A percentile compares a stretch with the other conserved stretches of the same genome.
Conservation (phyloP, 345 rosid genomes). For the Viola odorata region DNA sequence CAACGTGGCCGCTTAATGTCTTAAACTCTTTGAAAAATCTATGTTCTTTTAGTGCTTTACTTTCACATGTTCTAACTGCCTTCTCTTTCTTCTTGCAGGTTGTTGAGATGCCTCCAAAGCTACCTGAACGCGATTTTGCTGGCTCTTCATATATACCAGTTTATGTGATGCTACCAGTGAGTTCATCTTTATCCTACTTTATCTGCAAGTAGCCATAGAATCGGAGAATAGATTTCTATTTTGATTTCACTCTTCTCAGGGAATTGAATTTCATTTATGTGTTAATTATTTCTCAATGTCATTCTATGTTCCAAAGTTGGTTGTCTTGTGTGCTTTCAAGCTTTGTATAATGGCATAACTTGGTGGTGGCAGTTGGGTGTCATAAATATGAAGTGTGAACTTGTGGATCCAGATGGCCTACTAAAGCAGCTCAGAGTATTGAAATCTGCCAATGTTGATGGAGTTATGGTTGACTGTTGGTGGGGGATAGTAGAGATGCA, state of each 20-base stretch:
- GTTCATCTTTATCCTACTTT: constrained; percentile 22
- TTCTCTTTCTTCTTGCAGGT: constrained; percentile 33
- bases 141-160: constrained; percentile 78
- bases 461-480: constrained; percentile 95
- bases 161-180: constrained; percentile 95
- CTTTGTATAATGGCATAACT: constrained; percentile 9
- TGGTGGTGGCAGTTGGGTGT: constrained; percentile 65
- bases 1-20: too few species aligned
- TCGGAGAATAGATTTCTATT: not conserved
- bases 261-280: constrained; percentile 1
- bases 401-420: constrained; percentile 80
- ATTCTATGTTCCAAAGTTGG: constrained; percentile 2
- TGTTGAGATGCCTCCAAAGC: constrained; percentile 43
- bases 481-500: constrained; percentile 99
- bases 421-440: constrained; percentile 69
- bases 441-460: constrained; percentile 76
- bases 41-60: too few species aligned
- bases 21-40: too few species aligned
- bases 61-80: not conserved
- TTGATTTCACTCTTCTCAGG: not conserved
- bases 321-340: constrained; percentile 6
- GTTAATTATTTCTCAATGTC: constrained; percentile 7
- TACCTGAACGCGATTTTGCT: constrained; percentile 74
- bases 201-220: not conserved
- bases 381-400: constrained; percentile 85